Evolutionary conservation across 345 rosid species (phyloP), one percentile per base, ranked within the genome.

Genomic region (Lumnitzera racemosa): DNA sequence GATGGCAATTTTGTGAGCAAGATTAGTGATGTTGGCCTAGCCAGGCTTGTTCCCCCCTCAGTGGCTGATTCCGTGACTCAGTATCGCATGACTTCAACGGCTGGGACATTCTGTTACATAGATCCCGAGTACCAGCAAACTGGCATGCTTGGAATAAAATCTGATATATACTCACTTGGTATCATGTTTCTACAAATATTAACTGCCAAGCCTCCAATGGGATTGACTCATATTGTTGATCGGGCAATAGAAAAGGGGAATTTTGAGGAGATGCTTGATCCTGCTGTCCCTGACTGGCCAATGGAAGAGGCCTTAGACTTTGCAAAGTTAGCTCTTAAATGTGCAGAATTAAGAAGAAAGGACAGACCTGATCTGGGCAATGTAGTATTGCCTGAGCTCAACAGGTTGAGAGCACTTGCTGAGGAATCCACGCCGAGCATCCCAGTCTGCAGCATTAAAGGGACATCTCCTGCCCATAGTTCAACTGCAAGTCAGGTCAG

Each of bases 91-190:
- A 94, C 99, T 0, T 62, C 97, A 67, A 80, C 97, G 1, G 99
- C 99, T 6, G 96, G 97, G 72, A 94, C 97, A 31, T 81, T 94
- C 72, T 94, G 87, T 62, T 94, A 94, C 69, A 90, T 94, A 46
- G 97, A 94, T 66, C 99, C 99, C 1, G 96, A 94, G 24, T 94
- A 94, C 56, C 99, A 86, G 59, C 95, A 90, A 65, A 87, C 97
- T 1, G 90, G 97, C 63, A 85, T 87, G 95, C 81, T 94, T 8
- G 95, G 97, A 5, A 75, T 72, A 46, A 90, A 81, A 69, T 90
- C 99, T 12, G 97, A 94, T 67, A 64, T 90, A 15, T 94, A 94
- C 77, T 86, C 97, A 0, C 76, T 87, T 0, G 99, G 97, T 8
- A 65, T 90, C 58, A 49, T 94, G 78, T 83, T 94, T 53, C 83